A percentile compares a stretch with the other conserved stretches of the same genome.
Evolutionary conservation across 139 green algal genomes (phyloP).

Genomic region (Volvox africanus): DNA sequence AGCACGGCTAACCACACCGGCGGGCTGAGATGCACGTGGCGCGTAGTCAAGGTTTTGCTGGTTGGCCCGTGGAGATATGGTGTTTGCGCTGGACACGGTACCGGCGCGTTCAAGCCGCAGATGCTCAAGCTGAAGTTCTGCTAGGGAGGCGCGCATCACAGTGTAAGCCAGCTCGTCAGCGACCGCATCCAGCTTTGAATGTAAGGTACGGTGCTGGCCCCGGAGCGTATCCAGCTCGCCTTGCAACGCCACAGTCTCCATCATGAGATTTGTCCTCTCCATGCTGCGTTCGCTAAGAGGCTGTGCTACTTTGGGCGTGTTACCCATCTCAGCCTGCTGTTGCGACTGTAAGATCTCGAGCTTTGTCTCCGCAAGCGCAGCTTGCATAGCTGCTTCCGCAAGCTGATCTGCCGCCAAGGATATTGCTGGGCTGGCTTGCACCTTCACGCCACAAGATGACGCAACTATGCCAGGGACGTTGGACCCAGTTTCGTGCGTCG

Average conservation of each 20-base stretch:
- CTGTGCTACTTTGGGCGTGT: too few relatives aligned
- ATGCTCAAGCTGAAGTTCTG: slow-evolving; percentile 23
- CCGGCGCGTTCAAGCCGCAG: not conserved
- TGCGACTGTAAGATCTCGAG: not conserved
- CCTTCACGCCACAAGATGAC: not conserved
- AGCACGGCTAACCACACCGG: not conserved
- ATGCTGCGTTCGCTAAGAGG: not conserved
- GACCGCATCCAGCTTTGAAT: not conserved
- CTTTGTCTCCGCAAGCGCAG: slow-evolving; percentile 10
- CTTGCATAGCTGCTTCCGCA: slow-evolving; percentile 19
- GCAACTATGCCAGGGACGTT: not conserved
- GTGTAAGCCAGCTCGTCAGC: slow-evolving; percentile 18
- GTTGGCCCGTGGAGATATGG: not conserved
- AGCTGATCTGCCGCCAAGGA: not conserved
- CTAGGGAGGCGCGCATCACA: slow-evolving; percentile 7
- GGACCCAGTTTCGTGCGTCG: not conserved
- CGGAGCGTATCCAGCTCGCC: slow-evolving; percentile 30
- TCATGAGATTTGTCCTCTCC: slow-evolving; percentile 37
- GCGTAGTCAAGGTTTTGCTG: not conserved
- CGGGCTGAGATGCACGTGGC: not conserved
- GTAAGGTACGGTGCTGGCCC: not conserved
- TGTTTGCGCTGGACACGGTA: not conserved
- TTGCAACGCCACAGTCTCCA: slow-evolving; percentile 42
- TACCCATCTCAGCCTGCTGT: not conserved
- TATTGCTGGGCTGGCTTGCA: not conserved